Conservation (phyloP, 345 rosid genomes). For the Reutealis trisperma region DNA sequence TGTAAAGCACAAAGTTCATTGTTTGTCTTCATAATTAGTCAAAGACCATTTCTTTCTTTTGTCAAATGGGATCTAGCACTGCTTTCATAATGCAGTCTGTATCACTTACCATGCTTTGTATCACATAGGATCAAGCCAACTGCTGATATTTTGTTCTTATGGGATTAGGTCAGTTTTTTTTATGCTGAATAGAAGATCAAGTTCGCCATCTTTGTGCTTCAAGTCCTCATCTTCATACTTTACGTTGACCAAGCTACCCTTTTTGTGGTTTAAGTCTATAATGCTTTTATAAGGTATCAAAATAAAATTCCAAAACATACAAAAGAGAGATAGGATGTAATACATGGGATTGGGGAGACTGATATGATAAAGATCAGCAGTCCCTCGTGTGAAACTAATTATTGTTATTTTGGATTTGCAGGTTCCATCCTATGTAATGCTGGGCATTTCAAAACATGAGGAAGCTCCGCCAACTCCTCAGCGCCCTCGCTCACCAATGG, state of each 20-base stretch:
- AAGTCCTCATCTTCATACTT: not conserved
- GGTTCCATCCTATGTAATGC: constrained; percentile 93
- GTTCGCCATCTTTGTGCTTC: not conserved
- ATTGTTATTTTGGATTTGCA: constrained; percentile 29
- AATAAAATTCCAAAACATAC: not conserved
- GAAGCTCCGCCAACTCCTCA: constrained; percentile 70
- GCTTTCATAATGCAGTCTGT: not conserved
- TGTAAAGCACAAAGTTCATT: not conserved
- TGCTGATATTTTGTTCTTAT: not conserved
- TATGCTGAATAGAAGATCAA: not conserved
- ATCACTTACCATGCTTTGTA: not conserved
- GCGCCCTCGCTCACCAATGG: constrained; percentile 81
- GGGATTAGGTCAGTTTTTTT: not conserved
- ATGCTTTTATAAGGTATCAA: not conserved
- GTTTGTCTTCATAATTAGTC: not conserved
- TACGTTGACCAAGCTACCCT: not conserved
- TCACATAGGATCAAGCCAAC: not conserved
- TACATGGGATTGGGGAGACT: not conserved
- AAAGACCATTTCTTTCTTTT: not conserved
- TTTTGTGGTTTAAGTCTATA: not conserved
- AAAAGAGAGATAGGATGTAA: not conserved
- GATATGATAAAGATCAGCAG: not conserved
- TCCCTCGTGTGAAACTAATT: not conserved
- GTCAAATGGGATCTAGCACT: not conserved
- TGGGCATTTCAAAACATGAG: constrained; percentile 68